Conservation (phyloP, 345 rosid species). For the Durio zibethinus region DNA sequence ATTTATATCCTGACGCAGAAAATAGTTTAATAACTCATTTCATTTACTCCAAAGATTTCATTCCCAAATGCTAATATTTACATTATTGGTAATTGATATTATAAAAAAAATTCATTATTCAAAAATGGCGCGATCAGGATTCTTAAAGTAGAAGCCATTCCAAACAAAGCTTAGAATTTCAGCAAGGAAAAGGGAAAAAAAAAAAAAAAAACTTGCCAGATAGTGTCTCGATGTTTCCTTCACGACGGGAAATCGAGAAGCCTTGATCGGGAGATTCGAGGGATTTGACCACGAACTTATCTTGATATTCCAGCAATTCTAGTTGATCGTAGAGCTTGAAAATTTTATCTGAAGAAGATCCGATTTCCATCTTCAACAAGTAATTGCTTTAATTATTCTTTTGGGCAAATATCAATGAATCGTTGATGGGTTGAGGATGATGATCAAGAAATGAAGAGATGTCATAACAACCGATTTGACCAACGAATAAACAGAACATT, state of each 20-base stretch:
- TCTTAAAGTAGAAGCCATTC: not conserved
- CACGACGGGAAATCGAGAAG: conserved; percentile 67
- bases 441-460: not conserved
- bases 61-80: not conserved
- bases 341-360: conserved; percentile 35
- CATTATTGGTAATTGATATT: not conserved
- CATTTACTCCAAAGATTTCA: not conserved
- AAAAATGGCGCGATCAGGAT: not conserved
- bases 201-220: conserved; percentile 31
- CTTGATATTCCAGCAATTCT: conserved; percentile 70
- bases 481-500: not conserved
- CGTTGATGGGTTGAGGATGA: not conserved
- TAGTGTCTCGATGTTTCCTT: conserved; percentile 59
- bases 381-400: not conserved
- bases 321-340: conserved; percentile 71
- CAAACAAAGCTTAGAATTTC: not conserved
- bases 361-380: conserved; percentile 37
- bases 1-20: not conserved
- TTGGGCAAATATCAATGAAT: not conserved
- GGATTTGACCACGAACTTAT: conserved; percentile 68
- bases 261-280: conserved; percentile 53
- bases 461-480: conserved; percentile 15
- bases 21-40: not conserved
- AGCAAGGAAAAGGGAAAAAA: not conserved
- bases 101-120: not conserved